phyloP scores from a whole-genome alignment of 306 rosid species.

The Pyrus betulifolia region DNA sequence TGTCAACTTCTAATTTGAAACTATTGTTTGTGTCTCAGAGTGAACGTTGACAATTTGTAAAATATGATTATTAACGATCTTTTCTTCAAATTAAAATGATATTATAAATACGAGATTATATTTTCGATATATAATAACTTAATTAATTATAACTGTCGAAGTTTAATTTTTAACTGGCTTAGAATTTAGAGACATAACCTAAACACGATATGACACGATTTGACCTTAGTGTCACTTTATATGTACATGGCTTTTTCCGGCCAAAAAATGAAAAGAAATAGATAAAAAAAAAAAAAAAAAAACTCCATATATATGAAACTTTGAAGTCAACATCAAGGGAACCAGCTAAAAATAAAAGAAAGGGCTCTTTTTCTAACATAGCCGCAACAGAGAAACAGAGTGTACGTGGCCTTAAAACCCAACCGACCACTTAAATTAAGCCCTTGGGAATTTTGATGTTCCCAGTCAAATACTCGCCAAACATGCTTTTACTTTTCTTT shows the following conservation, averaged over 20 bases:
- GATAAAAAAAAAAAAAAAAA: too few relatives aligned
- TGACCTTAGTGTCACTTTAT: neutral
- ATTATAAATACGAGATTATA: too few relatives aligned
- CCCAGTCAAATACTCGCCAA: conserved; percentile 40
- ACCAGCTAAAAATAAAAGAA: neutral
- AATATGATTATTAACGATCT: too few relatives aligned
- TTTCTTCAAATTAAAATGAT: neutral
- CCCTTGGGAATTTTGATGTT: neutral
- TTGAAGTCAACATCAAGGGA: neutral
- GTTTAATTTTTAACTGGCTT: neutral
- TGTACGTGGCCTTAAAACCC: neutral
- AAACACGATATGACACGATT: neutral
- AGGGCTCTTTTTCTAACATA: neutral
- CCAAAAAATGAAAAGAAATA: neutral
- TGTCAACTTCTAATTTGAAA: neutral
- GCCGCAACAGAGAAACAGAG: neutral
- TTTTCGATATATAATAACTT: too few relatives aligned
- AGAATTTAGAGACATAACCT: neutral
- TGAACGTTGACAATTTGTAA: too few relatives aligned
- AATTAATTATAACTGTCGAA: neutral
- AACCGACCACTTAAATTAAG: conserved; percentile 22
- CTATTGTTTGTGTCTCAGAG: too few relatives aligned
- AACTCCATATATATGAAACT: neutral
- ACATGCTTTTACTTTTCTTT: conserved; percentile 28
- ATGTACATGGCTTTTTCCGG: neutral